A percentile compares a stretch with the other conserved stretches of the same genome.
These are phyloP conservation scores for Talaromyces nanjingensis DNA, from an alignment of 495 filamentous ascomycete genomes.

Conservation along the genomic window DNA sequence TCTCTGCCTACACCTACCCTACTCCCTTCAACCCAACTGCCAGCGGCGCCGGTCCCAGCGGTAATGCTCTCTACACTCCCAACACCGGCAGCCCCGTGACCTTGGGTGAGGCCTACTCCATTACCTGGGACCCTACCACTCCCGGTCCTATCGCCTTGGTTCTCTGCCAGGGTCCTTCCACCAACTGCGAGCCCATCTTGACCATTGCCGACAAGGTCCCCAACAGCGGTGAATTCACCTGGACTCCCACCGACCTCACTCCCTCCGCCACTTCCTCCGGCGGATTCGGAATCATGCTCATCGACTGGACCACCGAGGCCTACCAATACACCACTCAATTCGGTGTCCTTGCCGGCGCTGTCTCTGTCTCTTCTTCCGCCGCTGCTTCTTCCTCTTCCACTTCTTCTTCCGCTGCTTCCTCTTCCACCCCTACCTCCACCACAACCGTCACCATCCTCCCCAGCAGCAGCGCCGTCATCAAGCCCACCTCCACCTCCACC, in stretches of 20 bases:
- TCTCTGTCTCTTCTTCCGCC: background rate
- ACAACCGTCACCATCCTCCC: slow-evolving; percentile 11
- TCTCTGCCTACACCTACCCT: slow-evolving; percentile 44
- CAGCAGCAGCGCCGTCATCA: slow-evolving; percentile 9
- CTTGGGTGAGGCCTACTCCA: slow-evolving; percentile 47
- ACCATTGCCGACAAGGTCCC: slow-evolving; percentile 48
- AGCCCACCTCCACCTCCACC: slow-evolving; percentile 15
- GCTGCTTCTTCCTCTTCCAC: background rate
- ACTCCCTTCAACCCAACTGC: slow-evolving; percentile 31
- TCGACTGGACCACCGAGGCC: slow-evolving; percentile 51
- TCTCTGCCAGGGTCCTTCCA: slow-evolving; percentile 54
- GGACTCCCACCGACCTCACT: slow-evolving; percentile 47
- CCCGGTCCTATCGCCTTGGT: slow-evolving; percentile 49
- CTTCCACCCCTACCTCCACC: slow-evolving; percentile 10
- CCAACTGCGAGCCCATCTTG: slow-evolving; percentile 46
- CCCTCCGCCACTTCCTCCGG: slow-evolving; percentile 24
- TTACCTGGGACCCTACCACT: slow-evolving; percentile 52
- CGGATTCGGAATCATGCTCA: slow-evolving; percentile 62
- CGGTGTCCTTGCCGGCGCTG: slow-evolving; percentile 38
- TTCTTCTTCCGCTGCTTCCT: slow-evolving; percentile 7
- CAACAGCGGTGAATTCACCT: slow-evolving; percentile 53
- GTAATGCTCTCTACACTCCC: slow-evolving; percentile 53
- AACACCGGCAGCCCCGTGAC: slow-evolving; percentile 46
- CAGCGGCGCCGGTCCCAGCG: slow-evolving; percentile 26
- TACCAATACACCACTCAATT: slow-evolving; percentile 69